Conservation (phyloP, 2,329 filamentous ascomycete species). For the Teratosphaeria viscida region DNA sequence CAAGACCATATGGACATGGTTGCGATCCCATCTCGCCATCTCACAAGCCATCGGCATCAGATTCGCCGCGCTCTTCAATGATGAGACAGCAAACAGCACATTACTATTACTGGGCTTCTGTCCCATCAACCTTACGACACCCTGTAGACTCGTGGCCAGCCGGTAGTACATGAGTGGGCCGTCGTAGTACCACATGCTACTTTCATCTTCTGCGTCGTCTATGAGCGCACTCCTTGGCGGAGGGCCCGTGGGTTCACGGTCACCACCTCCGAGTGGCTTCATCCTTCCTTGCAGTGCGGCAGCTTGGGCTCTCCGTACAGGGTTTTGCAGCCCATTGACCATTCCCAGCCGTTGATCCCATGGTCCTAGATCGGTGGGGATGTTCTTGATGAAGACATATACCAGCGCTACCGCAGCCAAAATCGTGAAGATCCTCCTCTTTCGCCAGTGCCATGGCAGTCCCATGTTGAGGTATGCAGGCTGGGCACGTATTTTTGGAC, state of each 20-base stretch:
- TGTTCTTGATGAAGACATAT: conserved; percentile 55
- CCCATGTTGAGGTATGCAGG: conserved; percentile 40
- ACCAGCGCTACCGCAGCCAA: conserved; percentile 40
- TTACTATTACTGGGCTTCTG: conserved; percentile 50
- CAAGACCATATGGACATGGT: conserved; percentile 70
- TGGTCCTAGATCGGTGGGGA: conserved; percentile 42
- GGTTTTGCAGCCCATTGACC: neutral
- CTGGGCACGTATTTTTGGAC: conserved; percentile 26
- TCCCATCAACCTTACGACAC: conserved; percentile 46
- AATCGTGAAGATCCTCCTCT: conserved; percentile 37
- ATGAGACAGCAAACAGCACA: conserved; percentile 70
- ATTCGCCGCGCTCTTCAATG: conserved; percentile 58
- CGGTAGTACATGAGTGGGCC: conserved; percentile 60
- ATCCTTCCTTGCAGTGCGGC: neutral
- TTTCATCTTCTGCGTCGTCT: conserved; percentile 7
- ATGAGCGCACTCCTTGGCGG: conserved; percentile 12
- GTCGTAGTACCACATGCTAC: conserved; percentile 43
- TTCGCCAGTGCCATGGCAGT: conserved; percentile 30
- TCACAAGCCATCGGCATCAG: conserved; percentile 76
- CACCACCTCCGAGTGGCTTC: neutral
- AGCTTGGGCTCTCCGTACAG: neutral
- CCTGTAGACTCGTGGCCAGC: conserved; percentile 54
- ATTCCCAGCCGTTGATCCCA: conserved; percentile 4
- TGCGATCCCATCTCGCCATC: conserved; percentile 62
- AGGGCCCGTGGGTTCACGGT: conserved; percentile 7